Evolutionary conservation across 495 filamentous ascomycete genomes (phyloP), one percentile per base, ranked within the genome.

Genomic region (Rhizodiscina lignyota): DNA sequence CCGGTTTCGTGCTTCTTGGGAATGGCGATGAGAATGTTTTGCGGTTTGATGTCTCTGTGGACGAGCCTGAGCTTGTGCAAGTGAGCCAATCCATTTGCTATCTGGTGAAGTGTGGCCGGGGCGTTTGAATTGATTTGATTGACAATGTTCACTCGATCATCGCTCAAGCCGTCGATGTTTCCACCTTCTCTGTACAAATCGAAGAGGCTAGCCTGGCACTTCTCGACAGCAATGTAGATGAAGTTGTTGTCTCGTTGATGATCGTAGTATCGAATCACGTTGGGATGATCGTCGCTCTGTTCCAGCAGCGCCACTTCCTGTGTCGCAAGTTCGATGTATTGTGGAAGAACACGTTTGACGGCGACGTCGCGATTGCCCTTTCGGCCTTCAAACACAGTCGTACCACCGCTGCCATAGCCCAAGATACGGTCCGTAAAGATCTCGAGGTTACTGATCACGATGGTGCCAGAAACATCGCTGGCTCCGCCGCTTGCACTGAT

Each of bases 241-340:
- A 97, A 97, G n/a, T 78, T 76, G 12, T 76, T 68, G 5, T 81
- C 80, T 44, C 83, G 72, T 48, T 91, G 82, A 49, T 89, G 85
- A 39, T 83, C 83, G 48, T 77, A 93, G 49, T 97, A 97, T 30
- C 89, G 81, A 44, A 97, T 92, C 24, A 97, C 87, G 48, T 97
- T 96, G 4, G 75, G 74, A 48, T 97, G 87, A 45, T 93, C 84
- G 47, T 97, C 89, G 44, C 86, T 93, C 48, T 94, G 82, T 40
- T 89, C 72, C 21, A 97, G 58, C 12, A 94, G 58, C 29, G 80
- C 75, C 2, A 93, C 87, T 51, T 97, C 89, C 40, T 94, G 87
- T 16, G 80, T 80, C 8, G 91, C 91, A 44, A 97, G 84, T 36
- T 94, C 89, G 54, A 80, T 92, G 52, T 93, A 92, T 39, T 89